Conservation (phyloP, 306 rosid genomes). For the Sicyos baderoa region DNA sequence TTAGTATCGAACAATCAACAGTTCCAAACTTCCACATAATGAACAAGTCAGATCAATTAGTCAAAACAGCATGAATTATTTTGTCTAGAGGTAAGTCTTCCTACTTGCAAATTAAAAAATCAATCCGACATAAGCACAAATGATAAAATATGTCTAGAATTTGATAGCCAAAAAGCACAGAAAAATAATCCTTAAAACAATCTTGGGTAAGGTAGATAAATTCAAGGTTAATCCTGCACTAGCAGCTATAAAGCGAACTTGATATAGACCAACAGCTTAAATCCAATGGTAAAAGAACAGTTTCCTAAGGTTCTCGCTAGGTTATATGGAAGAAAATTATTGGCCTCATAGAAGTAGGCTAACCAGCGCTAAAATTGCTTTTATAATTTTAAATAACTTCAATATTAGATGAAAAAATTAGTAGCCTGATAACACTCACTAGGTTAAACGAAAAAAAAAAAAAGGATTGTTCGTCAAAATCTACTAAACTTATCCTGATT, state of each 20-base stretch:
- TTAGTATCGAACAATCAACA: neutral
- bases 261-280: constrained; percentile 6
- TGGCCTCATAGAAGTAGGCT: neutral
- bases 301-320: neutral
- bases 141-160: constrained; percentile 5
- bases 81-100: neutral
- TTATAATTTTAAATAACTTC: no score
- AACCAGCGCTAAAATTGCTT: neutral
- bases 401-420: neutral
- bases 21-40: neutral
- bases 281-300: neutral
- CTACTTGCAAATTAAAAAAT: neutral
- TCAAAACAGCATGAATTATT: neutral
- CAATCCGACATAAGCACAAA: neutral
- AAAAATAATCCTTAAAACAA: neutral
- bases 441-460: neutral
- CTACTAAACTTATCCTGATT: constrained; percentile 1
- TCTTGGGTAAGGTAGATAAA: neutral
- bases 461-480: neutral
- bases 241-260: constrained; percentile 3
- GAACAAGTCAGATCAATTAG: neutral
- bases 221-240: constrained; percentile 8
- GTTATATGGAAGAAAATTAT: neutral
- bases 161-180: neutral
- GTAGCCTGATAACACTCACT: neutral